A percentile compares a stretch with the other conserved stretches of the same genome.
These are phyloP conservation scores for Zoysia pacifica DNA, from an alignment of 176 grass and related monocot genomes.

Conservation along the genomic window DNA sequence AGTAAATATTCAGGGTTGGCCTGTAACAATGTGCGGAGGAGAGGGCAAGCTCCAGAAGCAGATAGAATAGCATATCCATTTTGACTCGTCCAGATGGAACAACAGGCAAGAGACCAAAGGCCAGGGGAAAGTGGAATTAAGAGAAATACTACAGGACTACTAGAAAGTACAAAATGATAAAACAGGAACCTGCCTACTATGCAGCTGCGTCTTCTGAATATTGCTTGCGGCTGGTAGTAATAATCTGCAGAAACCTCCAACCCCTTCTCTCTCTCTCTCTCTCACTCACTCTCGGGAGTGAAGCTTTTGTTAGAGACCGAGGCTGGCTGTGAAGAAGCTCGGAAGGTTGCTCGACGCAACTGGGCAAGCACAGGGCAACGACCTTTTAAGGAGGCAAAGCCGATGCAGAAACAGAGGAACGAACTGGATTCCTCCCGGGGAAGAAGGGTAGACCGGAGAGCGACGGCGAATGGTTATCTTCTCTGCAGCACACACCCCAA, in stretches of 20 bases:
- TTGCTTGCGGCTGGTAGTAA: background rate
- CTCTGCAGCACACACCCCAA: background rate
- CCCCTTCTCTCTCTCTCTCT: background rate
- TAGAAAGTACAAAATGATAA: background rate
- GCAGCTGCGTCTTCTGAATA: conserved; percentile 3
- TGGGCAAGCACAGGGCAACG: conserved; percentile 8
- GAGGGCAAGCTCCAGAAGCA: background rate
- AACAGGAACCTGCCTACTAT: conserved; percentile 10
- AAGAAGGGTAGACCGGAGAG: conserved; percentile 7
- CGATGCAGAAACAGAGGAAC: conserved; percentile 2
- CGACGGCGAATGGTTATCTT: conserved; percentile 44
- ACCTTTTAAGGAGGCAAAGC: conserved; percentile 31
- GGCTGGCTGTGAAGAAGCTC: background rate
- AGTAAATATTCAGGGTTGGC: conserved; percentile 11
- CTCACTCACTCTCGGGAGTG: background rate
- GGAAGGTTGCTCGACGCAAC: background rate
- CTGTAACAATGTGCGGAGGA: conserved; percentile 15
- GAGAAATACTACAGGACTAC: too few relatives aligned
- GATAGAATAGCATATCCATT: conserved; percentile 25
- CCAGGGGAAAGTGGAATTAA: background rate
- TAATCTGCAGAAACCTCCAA: background rate
- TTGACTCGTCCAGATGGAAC: conserved; percentile 6
- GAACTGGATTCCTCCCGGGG: conserved; percentile 40
- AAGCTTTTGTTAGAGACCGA: background rate
- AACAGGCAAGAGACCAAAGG: background rate